Evolutionary conservation across 2,329 filamentous ascomycete genomes (phyloP).

Genomic region (Coniochaeta sp.): DNA sequence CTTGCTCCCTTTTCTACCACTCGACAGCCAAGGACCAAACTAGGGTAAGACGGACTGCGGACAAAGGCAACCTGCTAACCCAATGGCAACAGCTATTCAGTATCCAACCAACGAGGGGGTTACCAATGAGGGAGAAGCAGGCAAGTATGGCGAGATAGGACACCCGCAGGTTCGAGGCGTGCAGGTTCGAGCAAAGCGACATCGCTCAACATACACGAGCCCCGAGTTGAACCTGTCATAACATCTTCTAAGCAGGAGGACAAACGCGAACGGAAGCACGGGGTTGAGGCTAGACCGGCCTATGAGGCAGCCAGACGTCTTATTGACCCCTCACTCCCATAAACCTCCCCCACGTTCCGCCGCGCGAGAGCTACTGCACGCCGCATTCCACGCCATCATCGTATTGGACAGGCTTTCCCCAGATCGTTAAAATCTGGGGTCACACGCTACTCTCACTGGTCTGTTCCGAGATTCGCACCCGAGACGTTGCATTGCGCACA

Average conservation of each 20-base stretch:
- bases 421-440: slow-evolving; percentile 4
- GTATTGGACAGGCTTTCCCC: background rate
- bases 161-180: background rate
- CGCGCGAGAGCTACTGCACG: slow-evolving; percentile 14
- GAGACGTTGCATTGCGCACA: too few species aligned
- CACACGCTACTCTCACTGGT: background rate
- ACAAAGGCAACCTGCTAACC: background rate
- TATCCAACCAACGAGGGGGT: background rate
- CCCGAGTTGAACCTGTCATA: slow-evolving; percentile 1
- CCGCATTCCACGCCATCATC: slow-evolving; percentile 8
- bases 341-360: slow-evolving; percentile 25
- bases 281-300: slow-evolving; percentile 1
- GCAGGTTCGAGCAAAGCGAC: slow-evolving; percentile 1
- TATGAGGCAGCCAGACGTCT: slow-evolving; percentile 8
- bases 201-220: background rate
- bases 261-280: background rate
- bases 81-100: background rate
- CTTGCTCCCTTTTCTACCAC: background rate
- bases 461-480: too few species aligned
- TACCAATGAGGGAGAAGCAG: slow-evolving; percentile 2
- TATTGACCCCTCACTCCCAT: slow-evolving; percentile 13
- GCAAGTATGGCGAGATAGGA: background rate
- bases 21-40: background rate
- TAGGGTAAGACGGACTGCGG: background rate
- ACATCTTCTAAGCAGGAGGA: slow-evolving; percentile 1